These are phyloP conservation scores for Fistulifera pelliculosa DNA, from an alignment of 108 stramenopile genomes.

Conservation along the genomic window DNA sequence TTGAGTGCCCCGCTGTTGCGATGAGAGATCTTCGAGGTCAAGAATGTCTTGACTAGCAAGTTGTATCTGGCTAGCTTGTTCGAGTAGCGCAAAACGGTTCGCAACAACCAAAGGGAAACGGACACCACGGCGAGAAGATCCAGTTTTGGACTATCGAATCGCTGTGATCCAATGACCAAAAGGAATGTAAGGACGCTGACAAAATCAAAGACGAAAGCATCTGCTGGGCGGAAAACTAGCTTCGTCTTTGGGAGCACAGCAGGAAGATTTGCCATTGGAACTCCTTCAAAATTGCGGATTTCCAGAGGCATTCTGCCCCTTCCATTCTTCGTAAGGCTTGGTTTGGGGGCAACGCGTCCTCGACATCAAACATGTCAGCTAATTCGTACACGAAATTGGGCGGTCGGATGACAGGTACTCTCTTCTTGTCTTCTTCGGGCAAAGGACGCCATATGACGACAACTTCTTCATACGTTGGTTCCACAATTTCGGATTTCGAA, in stretches of 20 bases:
- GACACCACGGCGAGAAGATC: slow-evolving; percentile 70
- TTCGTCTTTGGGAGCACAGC: slow-evolving; percentile 72
- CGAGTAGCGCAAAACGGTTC: slow-evolving; percentile 69
- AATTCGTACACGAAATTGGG: slow-evolving; percentile 54
- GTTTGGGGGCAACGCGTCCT: slow-evolving; percentile 26
- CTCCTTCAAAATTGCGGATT: slow-evolving; percentile 58
- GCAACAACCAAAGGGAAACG: slow-evolving; percentile 47
- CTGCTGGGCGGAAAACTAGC: slow-evolving; percentile 71
- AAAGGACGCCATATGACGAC: slow-evolving; percentile 63
- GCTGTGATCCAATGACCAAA: slow-evolving; percentile 41
- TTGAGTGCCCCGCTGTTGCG: slow-evolving; percentile 64
- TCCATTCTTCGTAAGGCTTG: not conserved
- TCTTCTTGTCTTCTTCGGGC: slow-evolving; percentile 14
- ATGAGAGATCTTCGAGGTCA: slow-evolving; percentile 69
- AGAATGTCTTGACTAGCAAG: slow-evolving; percentile 73
- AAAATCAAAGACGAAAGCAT: slow-evolving; percentile 72
- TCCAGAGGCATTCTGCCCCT: slow-evolving; percentile 34
- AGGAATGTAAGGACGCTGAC: slow-evolving; percentile 46
- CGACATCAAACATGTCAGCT: slow-evolving; percentile 71
- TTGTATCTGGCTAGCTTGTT: slow-evolving; percentile 83
- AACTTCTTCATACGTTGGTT: slow-evolving; percentile 71
- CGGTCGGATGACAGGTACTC: slow-evolving; percentile 15
- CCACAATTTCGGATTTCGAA: slow-evolving; percentile 51
- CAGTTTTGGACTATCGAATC: slow-evolving; percentile 62
- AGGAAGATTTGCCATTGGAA: slow-evolving; percentile 75